Conservation (phyloP, 2,329 filamentous ascomycete genomes). For the Berkeleyomyces basicola region DNA sequence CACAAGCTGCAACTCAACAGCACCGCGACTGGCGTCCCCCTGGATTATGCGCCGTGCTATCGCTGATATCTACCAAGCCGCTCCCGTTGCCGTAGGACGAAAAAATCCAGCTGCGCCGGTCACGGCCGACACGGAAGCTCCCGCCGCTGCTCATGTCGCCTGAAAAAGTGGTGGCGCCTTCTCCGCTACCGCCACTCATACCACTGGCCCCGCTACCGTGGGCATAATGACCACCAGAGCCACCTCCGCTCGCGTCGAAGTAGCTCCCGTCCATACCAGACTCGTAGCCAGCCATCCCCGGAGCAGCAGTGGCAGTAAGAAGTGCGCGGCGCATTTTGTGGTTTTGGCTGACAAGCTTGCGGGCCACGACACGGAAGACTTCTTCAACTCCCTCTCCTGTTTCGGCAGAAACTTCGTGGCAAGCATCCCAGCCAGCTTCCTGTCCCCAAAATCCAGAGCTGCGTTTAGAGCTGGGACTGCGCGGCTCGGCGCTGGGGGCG, state of each 20-base stretch:
- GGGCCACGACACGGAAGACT: slow-evolving; percentile 60
- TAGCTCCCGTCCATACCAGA: slow-evolving; percentile 31
- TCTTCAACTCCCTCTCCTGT: slow-evolving; percentile 92
- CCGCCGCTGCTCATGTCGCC: slow-evolving; percentile 16
- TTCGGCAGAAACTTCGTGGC: slow-evolving; percentile 90
- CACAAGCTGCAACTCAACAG: slow-evolving; percentile 15
- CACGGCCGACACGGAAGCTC: slow-evolving; percentile 41
- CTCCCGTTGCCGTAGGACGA: slow-evolving; percentile 29
- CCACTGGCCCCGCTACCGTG: slow-evolving; percentile 17
- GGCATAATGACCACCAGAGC: slow-evolving; percentile 17
- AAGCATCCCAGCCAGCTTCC: slow-evolving; percentile 90
- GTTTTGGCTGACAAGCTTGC: slow-evolving; percentile 48
- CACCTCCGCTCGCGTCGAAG: slow-evolving; percentile 32
- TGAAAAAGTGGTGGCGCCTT: slow-evolving; percentile 16
- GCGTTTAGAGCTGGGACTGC: slow-evolving; percentile 45
- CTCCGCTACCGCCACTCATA: slow-evolving; percentile 35
- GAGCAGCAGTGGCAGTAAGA: slow-evolving; percentile 35
- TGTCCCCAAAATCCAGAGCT: slow-evolving; percentile 77
- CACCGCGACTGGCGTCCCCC: slow-evolving; percentile 14
- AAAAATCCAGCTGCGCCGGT: slow-evolving; percentile 43
- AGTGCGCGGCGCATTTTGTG: slow-evolving; percentile 45
- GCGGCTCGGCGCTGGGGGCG: slow-evolving; percentile 29
- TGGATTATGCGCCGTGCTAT: slow-evolving; percentile 20
- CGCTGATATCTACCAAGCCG: slow-evolving; percentile 33
- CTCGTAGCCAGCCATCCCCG: slow-evolving; percentile 32